Evolutionary conservation across 805 yeast species (phyloP).

Genomic region (Komagataella pseudopastoris): DNA sequence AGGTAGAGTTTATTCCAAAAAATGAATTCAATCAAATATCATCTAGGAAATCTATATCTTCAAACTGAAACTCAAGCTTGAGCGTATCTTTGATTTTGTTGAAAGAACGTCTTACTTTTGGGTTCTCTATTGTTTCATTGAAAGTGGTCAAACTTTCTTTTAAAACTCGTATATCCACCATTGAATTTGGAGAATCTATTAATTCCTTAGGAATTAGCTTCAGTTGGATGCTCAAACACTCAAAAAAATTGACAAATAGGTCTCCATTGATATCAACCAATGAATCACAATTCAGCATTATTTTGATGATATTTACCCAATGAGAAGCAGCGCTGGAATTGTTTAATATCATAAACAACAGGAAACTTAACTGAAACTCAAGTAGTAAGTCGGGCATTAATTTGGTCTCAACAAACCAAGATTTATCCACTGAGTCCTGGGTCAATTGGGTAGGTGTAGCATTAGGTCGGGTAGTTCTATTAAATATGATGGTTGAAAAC

Average conservation of each 20-base stretch:
- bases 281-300: slow-evolving; percentile 23
- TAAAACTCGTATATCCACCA: neutral
- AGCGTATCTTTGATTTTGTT: neutral
- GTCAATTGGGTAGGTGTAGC: slow-evolving; percentile 29
- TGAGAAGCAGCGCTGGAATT: slow-evolving; percentile 52
- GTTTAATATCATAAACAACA: slow-evolving; percentile 37
- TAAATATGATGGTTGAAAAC: slow-evolving; percentile 28
- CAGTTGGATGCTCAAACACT: slow-evolving; percentile 22
- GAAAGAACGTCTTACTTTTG: neutral
- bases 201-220: slow-evolving; percentile 18
- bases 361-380: slow-evolving; percentile 40
- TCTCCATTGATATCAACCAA: slow-evolving; percentile 11
- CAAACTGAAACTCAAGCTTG: neutral
- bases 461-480: slow-evolving; percentile 21
- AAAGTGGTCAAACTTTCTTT: neutral
- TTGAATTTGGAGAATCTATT: neutral
- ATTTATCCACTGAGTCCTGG: slow-evolving; percentile 40
- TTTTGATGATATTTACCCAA: slow-evolving; percentile 40
- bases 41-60: neutral
- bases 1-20: neutral
- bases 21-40: neutral
- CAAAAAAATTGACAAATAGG: slow-evolving; percentile 20
- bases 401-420: slow-evolving; percentile 35
- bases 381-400: slow-evolving; percentile 25
- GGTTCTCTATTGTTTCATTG: neutral